Base-by-base conservation (phyloP, 1,139 yeast genomes). In the Hyphopichia pseudoburtonii region DNA sequence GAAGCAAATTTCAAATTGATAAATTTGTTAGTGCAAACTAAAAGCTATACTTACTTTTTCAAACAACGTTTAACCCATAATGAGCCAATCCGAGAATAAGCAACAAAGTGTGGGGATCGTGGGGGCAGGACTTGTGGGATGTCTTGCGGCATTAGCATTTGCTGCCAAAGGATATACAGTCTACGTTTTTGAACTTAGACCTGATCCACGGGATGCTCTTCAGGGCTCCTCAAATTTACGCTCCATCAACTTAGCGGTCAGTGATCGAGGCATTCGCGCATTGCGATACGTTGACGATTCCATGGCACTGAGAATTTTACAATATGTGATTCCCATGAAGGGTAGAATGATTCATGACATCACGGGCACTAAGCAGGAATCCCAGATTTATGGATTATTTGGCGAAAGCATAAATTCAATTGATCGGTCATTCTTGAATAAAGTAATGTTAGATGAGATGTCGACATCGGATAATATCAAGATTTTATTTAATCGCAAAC, bases 41-140 rank as follows among this genome's bases (percentile, higher is more conserved):
- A 7, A 7, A 7, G 7, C 23, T 21, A 7, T 21, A 7, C 7
- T 7, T 21, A 7, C 10, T 21, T 21, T 21, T 21, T 21, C 10
- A 10, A 7, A 7, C 10, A 10, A 7, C 10, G 7, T 21, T 21
- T 10, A 21, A 7, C 23, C 23, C 10, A 21, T 10, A 28, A 16
- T 32, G n/a, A 16, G 11, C n/a, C 17, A 19, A 28, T 9, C 9
- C n/a, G 30, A 28, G 11, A 30, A 15, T 7, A 15, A 28, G 28
- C 45, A 46, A 25, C 56, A 52, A 30, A 52, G 55, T 4, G 57
- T 80, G 10, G 86, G 78, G 1, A 70, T 83, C 27, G 75, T 82
- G 11, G 90, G 94, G 1, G 96, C 95, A 1, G 97, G 97, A 0
- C 76, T 87, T 3, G 97, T 90, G 3, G 97, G 97, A 1, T 77